Evolutionary conservation across 306 rosid species (phyloP).

Genomic region (Canavalia ensiformis): DNA sequence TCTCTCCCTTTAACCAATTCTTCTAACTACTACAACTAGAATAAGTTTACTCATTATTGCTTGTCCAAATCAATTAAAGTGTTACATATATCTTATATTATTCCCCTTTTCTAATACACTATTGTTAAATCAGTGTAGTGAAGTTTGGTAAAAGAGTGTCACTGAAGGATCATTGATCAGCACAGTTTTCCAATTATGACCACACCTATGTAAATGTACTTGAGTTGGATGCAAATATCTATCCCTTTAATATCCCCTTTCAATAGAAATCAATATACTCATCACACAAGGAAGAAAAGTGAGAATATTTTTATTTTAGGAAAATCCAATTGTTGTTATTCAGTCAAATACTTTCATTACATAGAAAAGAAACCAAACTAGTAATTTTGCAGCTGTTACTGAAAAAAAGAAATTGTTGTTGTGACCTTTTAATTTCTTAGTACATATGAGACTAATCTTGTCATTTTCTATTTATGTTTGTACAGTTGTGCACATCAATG

Average conservation of each 20-base stretch:
- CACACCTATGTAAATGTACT: not conserved
- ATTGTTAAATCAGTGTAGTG: not conserved
- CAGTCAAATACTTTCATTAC: not conserved
- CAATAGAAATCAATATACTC: not conserved
- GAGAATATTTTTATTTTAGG: conserved; percentile 12
- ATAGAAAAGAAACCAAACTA: not conserved
- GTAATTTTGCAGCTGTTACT: not conserved
- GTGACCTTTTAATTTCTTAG: not conserved
- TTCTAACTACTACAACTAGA: not conserved
- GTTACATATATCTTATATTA: not conserved
- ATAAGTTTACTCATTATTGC: conserved; percentile 15
- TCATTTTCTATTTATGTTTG: not conserved
- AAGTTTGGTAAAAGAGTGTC: not conserved
- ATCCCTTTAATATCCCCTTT: not conserved
- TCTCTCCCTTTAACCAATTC: conserved; percentile 25
- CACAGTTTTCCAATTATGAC: conserved; percentile 27
- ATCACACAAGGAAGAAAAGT: not conserved
- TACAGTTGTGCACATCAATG: not conserved
- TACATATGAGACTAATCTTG: not conserved
- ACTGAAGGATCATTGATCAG: not conserved
- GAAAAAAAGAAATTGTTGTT: not conserved
- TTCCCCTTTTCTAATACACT: not conserved
- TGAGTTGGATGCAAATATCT: conserved; percentile 10
- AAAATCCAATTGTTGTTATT: not conserved
- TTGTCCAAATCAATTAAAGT: conserved; percentile 11